Conservation (phyloP, 306 rosid species). For the Inga laurina region DNA sequence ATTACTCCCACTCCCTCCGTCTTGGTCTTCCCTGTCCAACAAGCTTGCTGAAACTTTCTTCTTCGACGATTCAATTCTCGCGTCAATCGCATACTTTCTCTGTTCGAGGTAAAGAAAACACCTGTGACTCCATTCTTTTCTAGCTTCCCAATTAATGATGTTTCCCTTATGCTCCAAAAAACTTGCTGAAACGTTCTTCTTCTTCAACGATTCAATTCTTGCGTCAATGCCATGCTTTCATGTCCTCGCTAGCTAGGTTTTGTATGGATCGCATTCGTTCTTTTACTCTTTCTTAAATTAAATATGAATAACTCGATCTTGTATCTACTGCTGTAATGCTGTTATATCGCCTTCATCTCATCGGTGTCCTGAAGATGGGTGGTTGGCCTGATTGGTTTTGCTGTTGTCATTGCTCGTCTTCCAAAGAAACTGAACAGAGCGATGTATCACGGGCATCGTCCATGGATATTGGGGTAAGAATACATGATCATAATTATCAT, state of each 20-base stretch:
- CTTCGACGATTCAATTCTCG: slow-evolving; percentile 19
- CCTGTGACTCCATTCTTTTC: not conserved
- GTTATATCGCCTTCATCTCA: not conserved
- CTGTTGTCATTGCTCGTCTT: slow-evolving; percentile 7
- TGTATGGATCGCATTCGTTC: not conserved
- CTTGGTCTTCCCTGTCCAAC: not conserved
- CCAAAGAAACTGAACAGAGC: slow-evolving; percentile 54
- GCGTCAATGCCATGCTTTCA: not conserved
- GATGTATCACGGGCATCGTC: slow-evolving; percentile 33
- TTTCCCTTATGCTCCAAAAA: not conserved
- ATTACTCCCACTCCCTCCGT: not conserved
- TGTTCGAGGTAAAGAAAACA: not conserved
- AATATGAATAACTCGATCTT: not conserved
- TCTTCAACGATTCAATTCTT: too few relatives aligned
- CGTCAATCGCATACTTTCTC: slow-evolving; percentile 9
- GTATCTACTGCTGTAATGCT: not conserved
- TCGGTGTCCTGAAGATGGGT: slow-evolving; percentile 52
- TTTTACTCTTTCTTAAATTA: too few relatives aligned
- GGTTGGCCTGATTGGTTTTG: too few relatives aligned
- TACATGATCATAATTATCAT: not conserved
- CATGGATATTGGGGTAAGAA: too few relatives aligned
- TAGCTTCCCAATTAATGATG: not conserved
- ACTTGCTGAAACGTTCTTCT: not conserved
- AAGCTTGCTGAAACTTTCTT: slow-evolving; percentile 20
- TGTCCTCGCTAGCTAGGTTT: slow-evolving; percentile 3